Conservation (phyloP, 2,329 filamentous ascomycete genomes). For the Truncatella angustata region DNA sequence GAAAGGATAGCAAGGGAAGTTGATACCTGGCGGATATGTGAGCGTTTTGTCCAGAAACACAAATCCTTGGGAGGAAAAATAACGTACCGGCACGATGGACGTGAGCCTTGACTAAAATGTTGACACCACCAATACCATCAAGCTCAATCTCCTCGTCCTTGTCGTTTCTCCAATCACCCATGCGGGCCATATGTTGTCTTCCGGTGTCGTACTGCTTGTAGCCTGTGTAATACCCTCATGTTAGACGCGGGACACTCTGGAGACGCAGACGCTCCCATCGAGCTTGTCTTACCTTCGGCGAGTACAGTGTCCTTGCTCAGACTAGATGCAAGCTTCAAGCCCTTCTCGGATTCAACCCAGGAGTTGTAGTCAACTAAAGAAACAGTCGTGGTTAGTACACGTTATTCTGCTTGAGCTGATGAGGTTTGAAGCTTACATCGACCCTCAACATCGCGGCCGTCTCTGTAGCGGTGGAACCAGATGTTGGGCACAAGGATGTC, state of each 20-base stretch:
- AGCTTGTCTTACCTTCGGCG: conserved; percentile 70
- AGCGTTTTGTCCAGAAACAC: neutral
- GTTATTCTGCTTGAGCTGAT: neutral
- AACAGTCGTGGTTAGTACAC: conserved; percentile 19
- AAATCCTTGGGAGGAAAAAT: neutral
- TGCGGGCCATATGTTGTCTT: conserved; percentile 81
- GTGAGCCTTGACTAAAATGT: conserved; percentile 96
- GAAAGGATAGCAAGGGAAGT: conserved; percentile 94
- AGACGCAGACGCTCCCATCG: neutral
- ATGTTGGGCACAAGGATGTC: conserved; percentile 95
- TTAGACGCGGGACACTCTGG: conserved; percentile 16
- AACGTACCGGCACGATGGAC: conserved; percentile 85
- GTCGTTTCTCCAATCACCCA: conserved; percentile 90
- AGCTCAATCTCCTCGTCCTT: conserved; percentile 90
- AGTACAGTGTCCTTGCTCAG: conserved; percentile 80
- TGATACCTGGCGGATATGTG: conserved; percentile 65
- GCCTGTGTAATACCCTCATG: conserved; percentile 45
- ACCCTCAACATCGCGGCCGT: conserved; percentile 85
- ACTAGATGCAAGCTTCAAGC: conserved; percentile 67
- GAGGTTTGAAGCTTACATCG: conserved; percentile 64
- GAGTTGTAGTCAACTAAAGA: conserved; percentile 92
- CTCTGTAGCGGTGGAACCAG: conserved; percentile 90
- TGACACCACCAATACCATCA: conserved; percentile 95
- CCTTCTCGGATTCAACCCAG: conserved; percentile 92
- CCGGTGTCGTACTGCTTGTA: conserved; percentile 94